phyloP scores from a whole-genome alignment of 2,329 filamentous ascomycete species.

The Apiospora arundinis region DNA sequence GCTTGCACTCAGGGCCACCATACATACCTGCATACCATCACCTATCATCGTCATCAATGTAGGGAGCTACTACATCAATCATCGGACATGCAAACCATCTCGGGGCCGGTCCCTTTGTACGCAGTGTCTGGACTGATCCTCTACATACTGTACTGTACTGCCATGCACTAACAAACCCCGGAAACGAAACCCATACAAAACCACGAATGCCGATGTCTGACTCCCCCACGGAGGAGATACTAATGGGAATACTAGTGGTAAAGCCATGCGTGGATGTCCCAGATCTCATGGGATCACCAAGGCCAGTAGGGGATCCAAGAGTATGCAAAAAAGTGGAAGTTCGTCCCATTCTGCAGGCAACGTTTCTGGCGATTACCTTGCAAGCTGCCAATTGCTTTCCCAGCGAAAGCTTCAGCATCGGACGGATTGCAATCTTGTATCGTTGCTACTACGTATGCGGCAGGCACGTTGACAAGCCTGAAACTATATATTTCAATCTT shows the following conservation, averaged over 20 bases:
- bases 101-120: no score
- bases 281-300: not conserved
- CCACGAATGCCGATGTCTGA: not conserved
- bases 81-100: not conserved
- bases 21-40: not conserved
- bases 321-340: not conserved
- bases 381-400: not conserved
- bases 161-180: not conserved
- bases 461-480: constrained; percentile 5
- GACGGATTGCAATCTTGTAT: not conserved
- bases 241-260: not conserved
- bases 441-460: not conserved
- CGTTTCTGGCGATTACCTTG: not conserved
- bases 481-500: not conserved
- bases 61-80: not conserved
- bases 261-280: not conserved
- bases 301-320: not conserved
- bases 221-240: not conserved
- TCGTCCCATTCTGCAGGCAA: not conserved
- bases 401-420: not conserved
- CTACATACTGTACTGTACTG: constrained; percentile 1
- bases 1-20: not conserved
- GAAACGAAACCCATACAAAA: constrained; percentile 9
- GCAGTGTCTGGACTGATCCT: not conserved
- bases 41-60: constrained; percentile 2